phyloP scores from a whole-genome alignment of 2,329 filamentous ascomycete species.

The Diaporthe humulicola region DNA sequence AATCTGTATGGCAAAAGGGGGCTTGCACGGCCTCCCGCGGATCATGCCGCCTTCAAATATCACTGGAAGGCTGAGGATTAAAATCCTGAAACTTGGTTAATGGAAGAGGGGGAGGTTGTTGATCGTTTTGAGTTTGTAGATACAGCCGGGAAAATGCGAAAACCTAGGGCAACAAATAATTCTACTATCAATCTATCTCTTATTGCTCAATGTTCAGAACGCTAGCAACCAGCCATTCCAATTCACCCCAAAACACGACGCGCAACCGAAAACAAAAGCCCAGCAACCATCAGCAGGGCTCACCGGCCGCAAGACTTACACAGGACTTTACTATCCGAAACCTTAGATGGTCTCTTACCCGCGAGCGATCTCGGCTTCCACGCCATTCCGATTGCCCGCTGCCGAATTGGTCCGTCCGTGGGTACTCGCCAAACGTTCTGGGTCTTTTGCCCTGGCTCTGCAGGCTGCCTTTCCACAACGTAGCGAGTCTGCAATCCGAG shows the following conservation, averaged over 20 bases:
- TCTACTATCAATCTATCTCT: background rate
- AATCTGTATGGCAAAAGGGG: constrained; percentile 68
- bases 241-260: background rate
- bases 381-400: too few relatives aligned
- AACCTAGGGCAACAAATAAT: background rate
- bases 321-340: too few relatives aligned
- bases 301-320: background rate
- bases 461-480: too few relatives aligned
- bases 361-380: background rate
- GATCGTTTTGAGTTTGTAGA: background rate
- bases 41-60: constrained; percentile 31
- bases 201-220: background rate
- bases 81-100: background rate
- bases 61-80: constrained; percentile 42
- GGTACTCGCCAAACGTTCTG: too few relatives aligned
- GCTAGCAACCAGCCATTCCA: background rate
- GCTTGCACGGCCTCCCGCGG: constrained; percentile 8
- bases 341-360: too few relatives aligned
- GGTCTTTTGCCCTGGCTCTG: too few relatives aligned
- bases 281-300: background rate
- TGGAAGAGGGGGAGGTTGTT: background rate
- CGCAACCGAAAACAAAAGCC: background rate
- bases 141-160: background rate
- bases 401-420: too few relatives aligned
- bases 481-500: too few relatives aligned